Conservation (phyloP, 441 rosid genomes). For the Bocquillonia castaneifolia region DNA sequence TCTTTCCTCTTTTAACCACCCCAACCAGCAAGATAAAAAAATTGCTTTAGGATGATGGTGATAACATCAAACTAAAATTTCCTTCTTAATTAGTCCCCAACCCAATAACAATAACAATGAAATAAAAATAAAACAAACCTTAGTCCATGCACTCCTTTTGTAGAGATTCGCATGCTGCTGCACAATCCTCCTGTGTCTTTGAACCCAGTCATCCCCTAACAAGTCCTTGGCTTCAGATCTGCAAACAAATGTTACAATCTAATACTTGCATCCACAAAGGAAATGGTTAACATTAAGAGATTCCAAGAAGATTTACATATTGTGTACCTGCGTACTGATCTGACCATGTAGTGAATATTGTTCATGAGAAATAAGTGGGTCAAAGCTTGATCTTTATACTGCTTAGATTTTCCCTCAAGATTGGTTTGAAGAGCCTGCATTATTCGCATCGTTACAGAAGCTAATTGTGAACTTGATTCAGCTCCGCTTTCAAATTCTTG, state of each 20-base stretch:
- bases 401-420: constrained; percentile 91
- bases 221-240: constrained; percentile 98
- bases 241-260: constrained; percentile 17
- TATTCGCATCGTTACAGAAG: constrained; percentile 82
- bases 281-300: constrained; percentile 4
- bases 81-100: background rate
- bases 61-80: background rate
- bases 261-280: background rate
- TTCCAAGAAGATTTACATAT: constrained; percentile 6
- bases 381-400: constrained; percentile 85
- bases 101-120: constrained; percentile 4
- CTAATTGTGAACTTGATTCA: constrained; percentile 68
- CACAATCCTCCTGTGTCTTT: constrained; percentile 89
- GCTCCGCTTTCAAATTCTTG: constrained; percentile 75
- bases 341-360: constrained; percentile 96
- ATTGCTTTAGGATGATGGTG: no score
- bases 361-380: constrained; percentile 94
- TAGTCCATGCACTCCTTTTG: constrained; percentile 87
- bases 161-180: constrained; percentile 98
- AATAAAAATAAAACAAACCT: constrained; percentile 38
- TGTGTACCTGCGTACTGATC: constrained; percentile 92
- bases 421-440: constrained; percentile 99
- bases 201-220: constrained; percentile 99
- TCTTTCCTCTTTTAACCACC: background rate
- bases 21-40: background rate